Conservation (phyloP, 2,329 filamentous ascomycete genomes). For the Xylaria sp. region DNA sequence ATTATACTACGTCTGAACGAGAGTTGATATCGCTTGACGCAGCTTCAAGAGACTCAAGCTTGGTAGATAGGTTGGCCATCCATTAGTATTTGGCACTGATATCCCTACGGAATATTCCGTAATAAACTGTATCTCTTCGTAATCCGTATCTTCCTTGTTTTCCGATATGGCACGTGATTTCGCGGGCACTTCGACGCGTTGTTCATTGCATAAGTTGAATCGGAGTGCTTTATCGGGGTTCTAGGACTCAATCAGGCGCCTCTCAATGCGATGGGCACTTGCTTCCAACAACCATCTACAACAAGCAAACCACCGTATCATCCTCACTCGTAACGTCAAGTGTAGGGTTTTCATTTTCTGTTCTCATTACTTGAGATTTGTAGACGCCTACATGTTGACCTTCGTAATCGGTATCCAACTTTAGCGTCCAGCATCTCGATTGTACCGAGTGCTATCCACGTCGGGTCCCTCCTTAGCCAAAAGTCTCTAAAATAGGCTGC, state of each 20-base stretch:
- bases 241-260: neutral
- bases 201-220: neutral
- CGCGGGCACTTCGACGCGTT: constrained; percentile 19
- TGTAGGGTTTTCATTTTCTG: too few relatives aligned
- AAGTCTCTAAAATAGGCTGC: neutral
- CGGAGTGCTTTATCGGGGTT: neutral
- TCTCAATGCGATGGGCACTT: neutral
- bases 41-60: too few relatives aligned
- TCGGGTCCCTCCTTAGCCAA: neutral
- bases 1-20: too few relatives aligned
- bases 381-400: neutral
- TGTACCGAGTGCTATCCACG: neutral
- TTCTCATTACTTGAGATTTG: neutral
- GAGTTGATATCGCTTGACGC: too few relatives aligned
- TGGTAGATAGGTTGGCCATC: too few relatives aligned
- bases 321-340: neutral
- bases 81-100: too few relatives aligned
- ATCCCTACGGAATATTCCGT: too few relatives aligned
- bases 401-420: neutral
- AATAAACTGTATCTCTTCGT: neutral
- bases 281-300: neutral
- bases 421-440: neutral
- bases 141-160: neutral
- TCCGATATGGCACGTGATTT: constrained; percentile 17
- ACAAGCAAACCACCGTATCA: neutral